These are phyloP conservation scores for Saturnispora zaruensis DNA, from an alignment of 805 yeast genomes.

Conservation along the genomic window DNA sequence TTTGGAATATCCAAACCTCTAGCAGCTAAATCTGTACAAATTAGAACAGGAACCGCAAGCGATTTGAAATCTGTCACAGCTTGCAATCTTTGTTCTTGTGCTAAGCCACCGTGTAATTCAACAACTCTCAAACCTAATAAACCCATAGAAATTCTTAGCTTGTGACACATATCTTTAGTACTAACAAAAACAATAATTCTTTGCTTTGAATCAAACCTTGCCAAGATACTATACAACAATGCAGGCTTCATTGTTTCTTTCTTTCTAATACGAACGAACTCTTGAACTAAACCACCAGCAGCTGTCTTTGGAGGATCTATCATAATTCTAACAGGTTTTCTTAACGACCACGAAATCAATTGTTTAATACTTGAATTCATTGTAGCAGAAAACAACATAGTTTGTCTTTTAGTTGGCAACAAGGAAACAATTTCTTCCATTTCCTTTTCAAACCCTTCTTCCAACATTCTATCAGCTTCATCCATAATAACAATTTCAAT, in stretches of 20 bases:
- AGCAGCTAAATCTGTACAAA: conserved; percentile 97
- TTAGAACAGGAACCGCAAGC: conserved; percentile 72
- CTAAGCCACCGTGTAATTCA: conserved; percentile 74
- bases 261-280: conserved; percentile 89
- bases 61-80: conserved; percentile 78
- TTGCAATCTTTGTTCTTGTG: conserved; percentile 88
- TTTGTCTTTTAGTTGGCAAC: conserved; percentile 87
- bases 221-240: conserved; percentile 60
- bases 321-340: conserved; percentile 90
- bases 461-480: conserved; percentile 99
- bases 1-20: conserved; percentile 99
- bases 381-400: conserved; percentile 91
- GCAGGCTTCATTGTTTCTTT: conserved; percentile 82
- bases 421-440: conserved; percentile 80
- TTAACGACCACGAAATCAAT: conserved; percentile 77
- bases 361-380: conserved; percentile 92
- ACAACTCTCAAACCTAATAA: conserved; percentile 68
- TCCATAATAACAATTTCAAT: conserved; percentile 91
- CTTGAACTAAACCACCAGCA: conserved; percentile 83
- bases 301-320: conserved; percentile 95
- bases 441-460: conserved; percentile 97
- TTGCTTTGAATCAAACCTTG: conserved; percentile 52
- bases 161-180: conserved; percentile 85
- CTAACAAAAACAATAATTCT: conserved; percentile 87
- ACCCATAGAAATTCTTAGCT: conserved; percentile 67